phyloP scores from a whole-genome alignment of 192 early-diverging fungal genomes.

The Geranomyces variabilis region DNA sequence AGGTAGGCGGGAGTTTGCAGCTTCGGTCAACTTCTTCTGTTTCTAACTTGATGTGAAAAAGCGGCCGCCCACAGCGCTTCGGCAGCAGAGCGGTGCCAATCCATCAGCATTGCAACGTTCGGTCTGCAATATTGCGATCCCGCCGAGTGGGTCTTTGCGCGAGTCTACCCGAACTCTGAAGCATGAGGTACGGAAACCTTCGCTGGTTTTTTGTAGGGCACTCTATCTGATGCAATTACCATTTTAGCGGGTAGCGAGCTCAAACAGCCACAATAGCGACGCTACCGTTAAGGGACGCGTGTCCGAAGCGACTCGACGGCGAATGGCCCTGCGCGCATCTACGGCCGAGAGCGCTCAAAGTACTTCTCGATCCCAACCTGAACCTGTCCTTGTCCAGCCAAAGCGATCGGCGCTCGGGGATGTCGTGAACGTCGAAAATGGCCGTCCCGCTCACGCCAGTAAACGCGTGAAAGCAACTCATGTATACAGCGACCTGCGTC shows the following conservation, averaged over 20 bases:
- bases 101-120: too few species aligned
- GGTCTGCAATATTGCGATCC: too few species aligned
- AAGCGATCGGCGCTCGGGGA: not conserved
- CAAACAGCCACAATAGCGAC: not conserved
- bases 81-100: too few species aligned
- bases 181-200: not conserved
- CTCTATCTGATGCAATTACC: not conserved
- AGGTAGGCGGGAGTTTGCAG: too few species aligned
- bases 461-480: not conserved
- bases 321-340: not conserved
- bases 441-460: slow-evolving; percentile 2
- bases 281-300: not conserved
- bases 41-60: too few species aligned
- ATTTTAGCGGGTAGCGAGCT: not conserved
- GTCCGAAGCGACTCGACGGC: not conserved
- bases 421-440: not conserved
- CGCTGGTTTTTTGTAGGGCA: not conserved
- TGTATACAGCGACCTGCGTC: not conserved
- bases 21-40: too few species aligned
- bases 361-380: not conserved
- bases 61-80: too few species aligned
- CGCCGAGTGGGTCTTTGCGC: not conserved
- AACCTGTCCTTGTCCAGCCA: not conserved
- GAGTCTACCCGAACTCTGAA: not conserved
- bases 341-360: not conserved